A percentile compares a stretch with the other conserved stretches of the same genome.
These are phyloP conservation scores for Amphibolis antarctica DNA, from an alignment of 106 monocot genomes.

Conservation along the genomic window DNA sequence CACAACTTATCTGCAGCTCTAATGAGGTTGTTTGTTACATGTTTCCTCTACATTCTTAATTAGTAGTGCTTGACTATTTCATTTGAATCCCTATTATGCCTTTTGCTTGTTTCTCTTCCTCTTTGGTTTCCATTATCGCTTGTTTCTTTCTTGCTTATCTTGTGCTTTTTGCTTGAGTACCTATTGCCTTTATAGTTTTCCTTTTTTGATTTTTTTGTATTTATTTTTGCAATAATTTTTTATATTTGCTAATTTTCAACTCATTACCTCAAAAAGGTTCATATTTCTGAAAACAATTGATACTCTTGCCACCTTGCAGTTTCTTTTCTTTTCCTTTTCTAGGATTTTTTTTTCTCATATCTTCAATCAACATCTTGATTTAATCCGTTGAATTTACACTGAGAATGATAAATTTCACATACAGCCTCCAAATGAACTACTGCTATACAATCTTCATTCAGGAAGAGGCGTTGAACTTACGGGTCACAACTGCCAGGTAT, in stretches of 20 bases:
- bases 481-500: conserved; percentile 72
- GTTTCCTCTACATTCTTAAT: not conserved
- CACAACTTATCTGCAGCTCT: conserved; percentile 87
- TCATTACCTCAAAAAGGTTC: no score
- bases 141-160: no score
- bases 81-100: no score
- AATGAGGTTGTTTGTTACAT: conserved; percentile 42
- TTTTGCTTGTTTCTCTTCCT: not conserved
- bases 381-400: not conserved
- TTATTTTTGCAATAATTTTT: not conserved
- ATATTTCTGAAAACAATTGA: no score
- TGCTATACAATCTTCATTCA: conserved; percentile 79
- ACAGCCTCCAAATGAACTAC: conserved; percentile 78
- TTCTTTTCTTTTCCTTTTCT: no score
- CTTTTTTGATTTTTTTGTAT: not conserved
- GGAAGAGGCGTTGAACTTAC: conserved; percentile 59
- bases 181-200: no score
- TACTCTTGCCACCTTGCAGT: no score
- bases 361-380: not conserved
- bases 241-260: no score
- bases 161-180: no score
- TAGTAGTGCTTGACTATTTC: no score
- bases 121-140: no score
- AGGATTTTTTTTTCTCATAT: no score
- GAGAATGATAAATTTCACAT: not conserved